Base-by-base conservation (phyloP, 768 basidiomycete genomes). In the Suillus bovinus region DNA sequence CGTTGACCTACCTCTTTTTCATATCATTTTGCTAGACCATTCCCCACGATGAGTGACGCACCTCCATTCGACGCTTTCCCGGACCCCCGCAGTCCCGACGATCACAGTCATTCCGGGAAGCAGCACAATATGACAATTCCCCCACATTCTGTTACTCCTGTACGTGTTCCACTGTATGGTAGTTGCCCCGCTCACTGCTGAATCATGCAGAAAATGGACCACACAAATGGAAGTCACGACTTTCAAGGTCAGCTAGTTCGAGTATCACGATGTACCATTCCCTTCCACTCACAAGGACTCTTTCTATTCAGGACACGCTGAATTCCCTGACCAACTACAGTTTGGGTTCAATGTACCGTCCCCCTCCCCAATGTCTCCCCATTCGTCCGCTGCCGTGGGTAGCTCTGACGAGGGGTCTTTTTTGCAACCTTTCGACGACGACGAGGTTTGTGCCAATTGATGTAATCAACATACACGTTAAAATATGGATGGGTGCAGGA, bases 401-500 rank as follows among this genome's bases (percentile, higher is more conserved):
- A 39, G 38, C 27, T 56, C 27, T 27, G 55, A 56, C 7, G 55
- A 39, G 24, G 17, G 8, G 24, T 56, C 36, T 10, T 39, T 27
- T 5, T 13, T 27, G 16, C 55, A 27, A 1, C 10, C 10, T 16
- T 16, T 27, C 11, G 36, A 56, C 4, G 54, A 54, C 16, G 36
- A 56, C 24, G 36, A 56, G 17, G 55, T 56, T 39, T 11, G 55
- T 20, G 29, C 3, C 22, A 27, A 27, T 39, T 2, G 5, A 29
- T 39, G 3, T 3, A 11, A 29, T 39, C 4, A 38, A 29, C 7
- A 17, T 27, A 29, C 27, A 29, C 17, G 27, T 38, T 56, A 4
- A 56, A 38, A 5, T 5, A 9, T 27, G 5, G 17, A 9, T 56
- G 24, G 6, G 31, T 44, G 52, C 55, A 74, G 73, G 69, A 75